Evolutionary conservation across 108 stramenopile species (phyloP), one percentile per base, ranked within the genome.

Genomic region (Nitzschia inconspicua): DNA sequence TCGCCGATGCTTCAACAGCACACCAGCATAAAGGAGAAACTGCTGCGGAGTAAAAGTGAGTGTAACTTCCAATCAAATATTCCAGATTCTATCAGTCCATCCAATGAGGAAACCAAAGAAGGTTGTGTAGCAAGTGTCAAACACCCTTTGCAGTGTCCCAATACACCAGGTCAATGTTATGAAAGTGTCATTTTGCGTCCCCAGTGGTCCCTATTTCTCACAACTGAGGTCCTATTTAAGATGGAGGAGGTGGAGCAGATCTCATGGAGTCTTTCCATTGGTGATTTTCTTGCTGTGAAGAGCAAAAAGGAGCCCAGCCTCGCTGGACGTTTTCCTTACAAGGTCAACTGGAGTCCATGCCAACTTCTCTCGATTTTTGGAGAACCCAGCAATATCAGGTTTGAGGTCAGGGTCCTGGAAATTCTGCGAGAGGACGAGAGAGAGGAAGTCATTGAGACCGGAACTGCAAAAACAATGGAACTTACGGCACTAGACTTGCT

Each of bases 361-460:
- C 82, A 83, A 41, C 54, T 83, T 20, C 30, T 77, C 27, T 46
- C 68, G 27, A 73, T 83, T 18, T 79, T 31, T 18, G 47, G 68
- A 23, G 35, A 23, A 34, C 28, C 40, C 26, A 34, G 51, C 28
- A 28, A 44, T 27, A 20, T 74, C 4, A 5, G 11, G 1, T 55
- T 78, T 44, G 72, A 77, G 42, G 48, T 84, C 1, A 27, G 79
- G n/a, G 67, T 62, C 47, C 68, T 84, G 49, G 46, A 75, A 37
- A 32, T 57, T 44, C 39, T 44, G 16, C 2, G 27, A 41, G 30
- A 34, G n/a, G 60, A 63, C 23, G 28, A 44, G 18, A 36, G 37
- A 46, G 57, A 50, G 25, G 41, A 53, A 54, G 7, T 54, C 2
- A 11, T 35, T 4, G 18, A 18, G 1, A n/a, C 8, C 24, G 6